phyloP scores from a whole-genome alignment of 2,329 filamentous ascomycete species.

The Didymella keratinophila region DNA sequence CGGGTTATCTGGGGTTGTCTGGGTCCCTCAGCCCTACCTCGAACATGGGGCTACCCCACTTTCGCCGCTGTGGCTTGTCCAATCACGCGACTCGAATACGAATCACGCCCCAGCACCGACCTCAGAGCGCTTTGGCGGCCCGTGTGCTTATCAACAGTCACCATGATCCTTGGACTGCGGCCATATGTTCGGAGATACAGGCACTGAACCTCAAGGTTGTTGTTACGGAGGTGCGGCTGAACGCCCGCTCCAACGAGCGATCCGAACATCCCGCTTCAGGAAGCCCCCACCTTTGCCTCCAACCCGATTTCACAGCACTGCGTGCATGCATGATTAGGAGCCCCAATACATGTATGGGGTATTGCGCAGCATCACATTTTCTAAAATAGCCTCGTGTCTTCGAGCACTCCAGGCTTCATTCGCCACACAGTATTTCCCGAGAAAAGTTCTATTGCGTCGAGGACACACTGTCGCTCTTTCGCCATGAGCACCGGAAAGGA shows the following conservation, averaged over 20 bases:
- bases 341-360: not conserved
- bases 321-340: not conserved
- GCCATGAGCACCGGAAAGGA: not conserved
- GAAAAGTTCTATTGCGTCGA: not conserved
- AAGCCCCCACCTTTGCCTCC: not conserved
- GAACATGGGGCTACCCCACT: not conserved
- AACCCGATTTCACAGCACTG: not conserved
- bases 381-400: not conserved
- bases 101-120: not conserved
- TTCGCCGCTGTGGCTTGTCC: not conserved
- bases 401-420: not conserved
- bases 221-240: not conserved
- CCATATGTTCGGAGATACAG: not conserved
- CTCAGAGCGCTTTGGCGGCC: not conserved
- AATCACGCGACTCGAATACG: not conserved
- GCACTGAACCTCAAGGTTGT: not conserved
- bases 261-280: not conserved
- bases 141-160: not conserved
- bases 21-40: not conserved
- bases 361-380: not conserved
- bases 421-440: not conserved
- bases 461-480: not conserved
- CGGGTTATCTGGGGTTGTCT: not conserved
- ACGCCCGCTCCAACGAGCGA: not conserved
- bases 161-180: not conserved